Conservation (phyloP, 306 rosid genomes). For the Nissolia schottii region DNA sequence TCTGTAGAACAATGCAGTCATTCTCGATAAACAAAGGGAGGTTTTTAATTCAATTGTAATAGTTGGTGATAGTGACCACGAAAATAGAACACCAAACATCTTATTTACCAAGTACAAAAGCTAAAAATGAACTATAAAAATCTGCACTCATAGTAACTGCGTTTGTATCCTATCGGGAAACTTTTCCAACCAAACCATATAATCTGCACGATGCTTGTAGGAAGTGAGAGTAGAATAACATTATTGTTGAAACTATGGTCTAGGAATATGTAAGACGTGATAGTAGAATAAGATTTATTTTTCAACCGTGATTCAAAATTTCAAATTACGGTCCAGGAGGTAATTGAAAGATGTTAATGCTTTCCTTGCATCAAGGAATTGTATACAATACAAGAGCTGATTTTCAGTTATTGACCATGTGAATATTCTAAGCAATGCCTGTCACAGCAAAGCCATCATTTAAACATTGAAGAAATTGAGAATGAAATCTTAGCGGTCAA, state of each 20-base stretch:
- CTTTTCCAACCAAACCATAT: neutral
- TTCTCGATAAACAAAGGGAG: neutral
- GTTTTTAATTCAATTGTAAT: neutral
- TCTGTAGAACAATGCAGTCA: neutral
- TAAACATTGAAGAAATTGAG: slow-evolving; percentile 7
- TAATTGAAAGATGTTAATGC: slow-evolving; percentile 13
- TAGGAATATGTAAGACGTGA: slow-evolving; percentile 4
- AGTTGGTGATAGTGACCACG: neutral
- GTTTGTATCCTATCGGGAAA: neutral
- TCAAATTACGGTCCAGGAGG: slow-evolving; percentile 10
- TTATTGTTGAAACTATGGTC: too few relatives aligned
- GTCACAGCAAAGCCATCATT: slow-evolving; percentile 23
- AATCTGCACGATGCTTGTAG: too few relatives aligned
- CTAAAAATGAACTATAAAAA: neutral
- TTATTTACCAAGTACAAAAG: neutral
- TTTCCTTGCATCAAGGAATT: slow-evolving; percentile 7
- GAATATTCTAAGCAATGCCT: slow-evolving; percentile 8
- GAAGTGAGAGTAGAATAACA: neutral
- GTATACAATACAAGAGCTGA: slow-evolving; percentile 6
- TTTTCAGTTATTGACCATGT: slow-evolving; percentile 16
- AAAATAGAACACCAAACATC: neutral
- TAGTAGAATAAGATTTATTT: neutral
- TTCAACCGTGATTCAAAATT: slow-evolving; percentile 2
- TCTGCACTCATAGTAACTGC: neutral
- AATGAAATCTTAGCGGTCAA: slow-evolving; percentile 14